These are phyloP conservation scores for Penicillium canariense DNA, from an alignment of 495 filamentous ascomycete genomes.

Conservation along the genomic window DNA sequence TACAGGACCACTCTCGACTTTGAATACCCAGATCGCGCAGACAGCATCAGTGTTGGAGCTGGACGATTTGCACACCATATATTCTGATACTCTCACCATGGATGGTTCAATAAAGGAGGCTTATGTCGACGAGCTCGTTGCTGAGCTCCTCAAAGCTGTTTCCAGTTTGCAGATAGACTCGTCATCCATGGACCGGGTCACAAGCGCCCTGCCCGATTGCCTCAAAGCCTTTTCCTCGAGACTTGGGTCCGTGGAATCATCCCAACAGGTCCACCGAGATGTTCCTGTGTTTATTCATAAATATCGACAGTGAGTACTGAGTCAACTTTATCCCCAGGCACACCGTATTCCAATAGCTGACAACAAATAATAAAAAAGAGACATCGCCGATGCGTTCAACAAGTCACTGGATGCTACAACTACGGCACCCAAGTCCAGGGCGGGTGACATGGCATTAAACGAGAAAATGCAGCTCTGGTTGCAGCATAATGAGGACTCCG, in stretches of 20 bases:
- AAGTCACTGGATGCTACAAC: neutral
- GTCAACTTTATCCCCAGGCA: neutral
- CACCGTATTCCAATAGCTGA: too few relatives aligned
- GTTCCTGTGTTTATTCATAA: neutral
- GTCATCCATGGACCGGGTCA: neutral
- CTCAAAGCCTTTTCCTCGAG: neutral
- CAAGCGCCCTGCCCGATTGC: neutral
- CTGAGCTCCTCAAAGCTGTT: neutral
- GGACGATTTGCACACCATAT: neutral
- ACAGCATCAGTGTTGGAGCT: neutral
- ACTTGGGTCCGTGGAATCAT: neutral
- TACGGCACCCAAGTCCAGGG: neutral
- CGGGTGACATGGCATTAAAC: neutral
- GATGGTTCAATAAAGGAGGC: neutral
- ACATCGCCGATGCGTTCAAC: neutral
- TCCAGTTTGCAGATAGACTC: neutral
- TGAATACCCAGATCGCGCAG: neutral
- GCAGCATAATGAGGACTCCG: neutral
- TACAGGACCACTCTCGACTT: neutral
- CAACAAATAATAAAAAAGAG: neutral
- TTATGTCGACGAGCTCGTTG: neutral
- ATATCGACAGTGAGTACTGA: neutral
- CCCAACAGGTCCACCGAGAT: neutral
- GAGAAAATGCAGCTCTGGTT: slow-evolving; percentile 1
- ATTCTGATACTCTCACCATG: neutral